These are phyloP conservation scores for Pseudozyma tsukubaensis DNA, from an alignment of 1,284 basidiomycete genomes.

Conservation along the genomic window DNA sequence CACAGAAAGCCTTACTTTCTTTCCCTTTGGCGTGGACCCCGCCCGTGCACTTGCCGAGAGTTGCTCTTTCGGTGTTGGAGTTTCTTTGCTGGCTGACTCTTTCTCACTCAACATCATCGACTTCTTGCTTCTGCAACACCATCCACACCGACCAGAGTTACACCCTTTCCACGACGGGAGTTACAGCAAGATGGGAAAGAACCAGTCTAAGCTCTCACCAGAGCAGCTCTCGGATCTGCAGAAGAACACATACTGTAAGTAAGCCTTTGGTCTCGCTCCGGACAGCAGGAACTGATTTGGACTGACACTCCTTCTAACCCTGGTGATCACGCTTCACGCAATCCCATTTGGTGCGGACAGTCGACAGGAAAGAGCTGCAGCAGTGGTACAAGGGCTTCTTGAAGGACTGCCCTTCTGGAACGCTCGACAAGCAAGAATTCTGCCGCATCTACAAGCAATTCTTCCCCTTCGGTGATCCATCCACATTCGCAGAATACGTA, in stretches of 20 bases:
- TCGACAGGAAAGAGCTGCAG: slow-evolving; percentile 99
- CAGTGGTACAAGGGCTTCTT: slow-evolving; percentile 99
- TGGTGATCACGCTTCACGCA: neutral
- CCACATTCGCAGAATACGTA: slow-evolving; percentile 96
- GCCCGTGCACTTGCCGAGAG: no score
- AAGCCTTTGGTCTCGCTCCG: neutral
- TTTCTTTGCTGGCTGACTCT: no score
- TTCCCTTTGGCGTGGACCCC: no score
- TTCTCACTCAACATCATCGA: slow-evolving; percentile 1
- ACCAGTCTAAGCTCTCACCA: slow-evolving; percentile 92
- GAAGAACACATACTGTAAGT: slow-evolving; percentile 96
- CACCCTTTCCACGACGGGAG: slow-evolving; percentile 2
- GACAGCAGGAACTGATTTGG: no score
- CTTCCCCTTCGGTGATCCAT: slow-evolving; percentile 99
- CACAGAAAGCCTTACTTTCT: no score
- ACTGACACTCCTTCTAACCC: no score
- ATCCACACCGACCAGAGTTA: slow-evolving; percentile 1
- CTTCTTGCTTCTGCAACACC: slow-evolving; percentile 10
- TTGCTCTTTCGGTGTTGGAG: no score
- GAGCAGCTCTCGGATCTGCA: slow-evolving; percentile 96
- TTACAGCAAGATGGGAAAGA: slow-evolving; percentile 80
- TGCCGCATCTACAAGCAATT: slow-evolving; percentile 97
- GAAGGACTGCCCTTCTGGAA: slow-evolving; percentile 97
- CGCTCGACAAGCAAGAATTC: slow-evolving; percentile 96
- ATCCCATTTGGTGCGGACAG: slow-evolving; percentile 71